Conservation (phyloP, 1,284 basidiomycete species). For the Pyrrhoderma noxium region DNA sequence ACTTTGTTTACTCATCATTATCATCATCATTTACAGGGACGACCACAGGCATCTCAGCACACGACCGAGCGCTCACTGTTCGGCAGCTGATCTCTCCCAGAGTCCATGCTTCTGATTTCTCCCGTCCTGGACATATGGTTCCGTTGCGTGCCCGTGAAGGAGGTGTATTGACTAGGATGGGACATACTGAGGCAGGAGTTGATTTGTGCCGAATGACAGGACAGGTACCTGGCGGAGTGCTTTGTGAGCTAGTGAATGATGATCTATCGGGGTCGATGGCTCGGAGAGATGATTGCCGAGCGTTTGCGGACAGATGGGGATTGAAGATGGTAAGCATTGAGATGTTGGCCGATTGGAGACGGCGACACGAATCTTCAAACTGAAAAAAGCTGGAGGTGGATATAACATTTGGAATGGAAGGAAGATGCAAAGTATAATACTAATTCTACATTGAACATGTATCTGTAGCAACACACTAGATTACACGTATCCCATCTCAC, state of each 20-base stretch:
- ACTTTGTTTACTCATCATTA: not conserved
- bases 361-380: conserved; percentile 11
- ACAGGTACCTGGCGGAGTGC: conserved; percentile 73
- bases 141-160: conserved; percentile 84
- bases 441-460: too few species aligned
- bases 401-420: too few species aligned
- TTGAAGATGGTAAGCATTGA: conserved; percentile 94
- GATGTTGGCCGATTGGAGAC: conserved; percentile 48
- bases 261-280: conserved; percentile 92
- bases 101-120: conserved; percentile 69
- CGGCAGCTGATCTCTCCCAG: conserved; percentile 67
- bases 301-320: conserved; percentile 89
- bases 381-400: too few species aligned
- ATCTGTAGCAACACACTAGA: too few species aligned
- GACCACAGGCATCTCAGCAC: conserved; percentile 94
- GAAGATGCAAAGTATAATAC: not conserved
- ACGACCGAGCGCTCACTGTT: conserved; percentile 86
- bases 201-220: conserved; percentile 82
- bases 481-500: too few species aligned
- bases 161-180: conserved; percentile 78
- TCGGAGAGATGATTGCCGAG: conserved; percentile 86
- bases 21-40: conserved; percentile 53
- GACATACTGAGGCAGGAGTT: conserved; percentile 90
- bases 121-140: conserved; percentile 92
- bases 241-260: conserved; percentile 96